phyloP scores from a whole-genome alignment of 2,329 filamentous ascomycete species.

The Pyricularia grisea region DNA sequence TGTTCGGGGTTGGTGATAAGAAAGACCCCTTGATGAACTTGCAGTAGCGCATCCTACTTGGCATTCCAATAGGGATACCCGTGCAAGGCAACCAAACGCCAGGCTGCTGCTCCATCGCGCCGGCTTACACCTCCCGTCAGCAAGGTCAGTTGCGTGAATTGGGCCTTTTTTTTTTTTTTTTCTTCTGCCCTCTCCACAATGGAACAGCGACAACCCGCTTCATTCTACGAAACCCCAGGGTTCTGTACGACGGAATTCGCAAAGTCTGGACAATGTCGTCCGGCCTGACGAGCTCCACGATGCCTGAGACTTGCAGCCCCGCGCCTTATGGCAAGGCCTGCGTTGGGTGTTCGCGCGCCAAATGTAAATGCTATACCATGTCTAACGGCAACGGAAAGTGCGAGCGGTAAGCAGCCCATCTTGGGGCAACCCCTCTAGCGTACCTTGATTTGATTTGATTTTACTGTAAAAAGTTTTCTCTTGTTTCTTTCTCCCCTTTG shows the following conservation, averaged over 20 bases:
- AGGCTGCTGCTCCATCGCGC: background rate
- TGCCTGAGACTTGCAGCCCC: background rate
- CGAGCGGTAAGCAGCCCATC: background rate
- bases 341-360: background rate
- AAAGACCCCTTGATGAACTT: background rate
- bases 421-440: too few species aligned
- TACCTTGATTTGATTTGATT: background rate
- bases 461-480: too few species aligned
- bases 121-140: background rate
- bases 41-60: background rate
- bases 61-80: background rate
- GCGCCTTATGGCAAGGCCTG: slow-evolving; percentile 2
- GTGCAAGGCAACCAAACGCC: background rate
- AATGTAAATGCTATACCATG: slow-evolving; percentile 2
- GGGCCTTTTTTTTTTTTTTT: background rate
- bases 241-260: background rate
- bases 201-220: background rate
- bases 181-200: background rate
- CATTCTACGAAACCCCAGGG: background rate
- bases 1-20: background rate
- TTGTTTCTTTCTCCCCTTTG: background rate
- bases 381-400: background rate
- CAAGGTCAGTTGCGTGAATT: background rate
- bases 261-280: background rate
- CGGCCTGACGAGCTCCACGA: background rate